These are phyloP conservation scores for Aspergillus sparsus DNA, from an alignment of 495 filamentous ascomycete species.

Conservation along the genomic window DNA sequence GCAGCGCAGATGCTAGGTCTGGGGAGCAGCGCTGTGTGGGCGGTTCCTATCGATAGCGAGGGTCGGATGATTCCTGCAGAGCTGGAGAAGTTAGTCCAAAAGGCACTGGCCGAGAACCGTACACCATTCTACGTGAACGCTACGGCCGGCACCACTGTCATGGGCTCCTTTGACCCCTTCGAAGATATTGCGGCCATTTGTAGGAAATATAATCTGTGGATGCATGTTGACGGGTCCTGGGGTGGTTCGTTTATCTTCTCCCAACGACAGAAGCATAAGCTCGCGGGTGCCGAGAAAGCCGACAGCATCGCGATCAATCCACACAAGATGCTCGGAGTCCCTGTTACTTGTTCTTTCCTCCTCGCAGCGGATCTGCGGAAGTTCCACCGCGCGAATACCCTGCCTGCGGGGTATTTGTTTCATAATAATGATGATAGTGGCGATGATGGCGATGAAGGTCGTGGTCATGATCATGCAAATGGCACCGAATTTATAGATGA, in stretches of 20 bases:
- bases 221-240: constrained; percentile 91
- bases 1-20: constrained; percentile 85
- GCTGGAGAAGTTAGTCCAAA: constrained; percentile 60
- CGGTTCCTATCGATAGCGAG: constrained; percentile 69
- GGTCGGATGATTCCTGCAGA: constrained; percentile 71
- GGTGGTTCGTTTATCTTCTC: constrained; percentile 85
- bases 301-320: constrained; percentile 85
- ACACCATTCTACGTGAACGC: constrained; percentile 95
- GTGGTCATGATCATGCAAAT: background rate
- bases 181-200: constrained; percentile 70
- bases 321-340: constrained; percentile 95
- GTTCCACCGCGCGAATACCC: constrained; percentile 79
- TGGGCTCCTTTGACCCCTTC: constrained; percentile 88
- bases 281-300: constrained; percentile 70
- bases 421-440: constrained; percentile 53
- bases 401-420: constrained; percentile 88
- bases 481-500: constrained; percentile 28
- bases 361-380: constrained; percentile 70
- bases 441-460: constrained; percentile 25
- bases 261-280: constrained; percentile 57
- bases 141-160: constrained; percentile 90
- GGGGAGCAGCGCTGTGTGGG: constrained; percentile 68
- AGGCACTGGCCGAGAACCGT: constrained; percentile 60
- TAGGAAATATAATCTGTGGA: constrained; percentile 71
- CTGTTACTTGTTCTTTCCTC: constrained; percentile 87